Percentiles rank a stretch among this genome's conserved stretches.
phyloP scores from a whole-genome alignment of 192 early-diverging fungal species.

The Mortierella antarctica region DNA sequence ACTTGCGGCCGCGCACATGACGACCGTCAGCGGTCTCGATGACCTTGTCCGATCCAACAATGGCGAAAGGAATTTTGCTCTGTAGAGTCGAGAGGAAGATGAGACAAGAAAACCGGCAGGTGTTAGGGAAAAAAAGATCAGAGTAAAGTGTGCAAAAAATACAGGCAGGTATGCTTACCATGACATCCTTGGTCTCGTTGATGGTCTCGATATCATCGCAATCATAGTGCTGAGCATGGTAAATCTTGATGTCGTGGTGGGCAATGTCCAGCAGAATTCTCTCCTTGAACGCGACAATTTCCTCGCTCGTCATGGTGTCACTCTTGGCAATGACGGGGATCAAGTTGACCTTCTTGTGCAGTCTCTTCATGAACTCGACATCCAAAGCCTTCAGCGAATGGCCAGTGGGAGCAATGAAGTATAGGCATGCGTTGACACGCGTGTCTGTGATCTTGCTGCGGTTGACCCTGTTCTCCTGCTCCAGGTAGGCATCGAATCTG shows the following conservation, averaged over 20 bases:
- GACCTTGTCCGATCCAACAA: constrained; percentile 91
- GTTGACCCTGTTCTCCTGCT: constrained; percentile 93
- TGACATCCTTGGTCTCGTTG: constrained; percentile 84
- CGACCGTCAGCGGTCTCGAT: constrained; percentile 87
- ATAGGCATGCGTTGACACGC: constrained; percentile 94
- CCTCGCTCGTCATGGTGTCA: constrained; percentile 89
- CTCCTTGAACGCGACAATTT: constrained; percentile 85
- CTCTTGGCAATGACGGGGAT: constrained; percentile 93
- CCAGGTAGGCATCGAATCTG: constrained; percentile 92
- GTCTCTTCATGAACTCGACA: constrained; percentile 94
- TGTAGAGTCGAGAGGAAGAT: constrained; percentile 37
- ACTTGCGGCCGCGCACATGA: constrained; percentile 87
- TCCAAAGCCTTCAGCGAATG: constrained; percentile 93
- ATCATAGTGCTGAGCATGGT: constrained; percentile 85
- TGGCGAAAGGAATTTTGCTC: constrained; percentile 95
- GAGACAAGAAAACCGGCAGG: constrained; percentile 1
- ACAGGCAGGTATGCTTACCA: constrained; percentile 51
- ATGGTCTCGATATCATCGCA: constrained; percentile 86
- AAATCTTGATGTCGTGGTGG: constrained; percentile 88
- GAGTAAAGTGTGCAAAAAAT: neutral
- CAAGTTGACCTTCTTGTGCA: constrained; percentile 89
- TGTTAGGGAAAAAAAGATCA: neutral
- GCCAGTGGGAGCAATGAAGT: constrained; percentile 98
- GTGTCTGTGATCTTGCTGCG: constrained; percentile 92
- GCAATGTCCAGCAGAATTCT: constrained; percentile 86